Evolutionary conservation across 1,284 basidiomycete genomes (phyloP), one percentile per base, ranked within the genome.

Genomic region (Rhizoctonia solani): DNA sequence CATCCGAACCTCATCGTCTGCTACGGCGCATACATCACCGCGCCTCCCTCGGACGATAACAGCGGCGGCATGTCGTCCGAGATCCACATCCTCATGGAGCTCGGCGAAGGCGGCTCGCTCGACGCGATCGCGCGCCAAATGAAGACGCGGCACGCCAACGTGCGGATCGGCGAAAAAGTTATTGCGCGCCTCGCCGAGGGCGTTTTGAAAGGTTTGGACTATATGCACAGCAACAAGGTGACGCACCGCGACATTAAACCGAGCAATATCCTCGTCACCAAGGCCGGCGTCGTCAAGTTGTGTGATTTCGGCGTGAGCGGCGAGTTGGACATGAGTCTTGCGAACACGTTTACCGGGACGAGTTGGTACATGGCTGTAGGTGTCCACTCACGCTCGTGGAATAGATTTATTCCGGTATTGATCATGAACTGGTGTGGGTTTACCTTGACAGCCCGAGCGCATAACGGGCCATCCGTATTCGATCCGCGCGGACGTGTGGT

Each of bases 221-320:
- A 99, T 78, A 84, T 99, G 41, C 94, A 99, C 78, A 84, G 88
- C 63, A 87, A 87, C 76, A 89, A 87, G 76, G 96, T 95, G 66
- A 97, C 99, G 72, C 97, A 99, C 77, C 84, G 97, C 69, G 95
- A 98, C 77, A 98, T 99, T 81, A 99, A 98, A 75, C 96, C 96
- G 9, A 93, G 93, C 29, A 98, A 98, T 77, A 89, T 98, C 70
- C 85, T 98, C 53, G 81, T 99, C 52, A 93, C 95, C 1, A 82
- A 85, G 39, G 82, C 90, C 72, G 96, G 96, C 25, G 80, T 93
- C 49, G 89, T 98, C 75, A 98, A 96, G 78, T 82, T 99, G 8
- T 90, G 87, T 76, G 96, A 99, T 79, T 98, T 99, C 76, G 96
- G 96, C 39, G 96, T 99, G 6, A 96, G 94, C 19, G 96, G 96